These are phyloP conservation scores for Rhodotorula sp. DNA, from an alignment of 1,284 basidiomycete species.

Conservation along the genomic window DNA sequence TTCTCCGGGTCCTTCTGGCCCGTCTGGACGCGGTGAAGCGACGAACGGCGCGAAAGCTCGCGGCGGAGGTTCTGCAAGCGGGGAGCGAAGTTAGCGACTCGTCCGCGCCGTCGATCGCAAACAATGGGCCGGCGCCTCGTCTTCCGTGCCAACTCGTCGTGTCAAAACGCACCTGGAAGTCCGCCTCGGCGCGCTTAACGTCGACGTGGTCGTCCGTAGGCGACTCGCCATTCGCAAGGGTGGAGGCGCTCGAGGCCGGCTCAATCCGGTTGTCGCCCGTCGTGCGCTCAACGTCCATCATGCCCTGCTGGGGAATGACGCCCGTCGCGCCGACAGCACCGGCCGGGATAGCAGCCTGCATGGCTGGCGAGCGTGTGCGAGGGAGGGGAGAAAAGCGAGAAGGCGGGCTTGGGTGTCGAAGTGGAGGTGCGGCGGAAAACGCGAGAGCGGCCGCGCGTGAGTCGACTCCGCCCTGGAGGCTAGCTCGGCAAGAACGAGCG, in stretches of 20 bases:
- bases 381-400: neutral
- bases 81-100: conserved; percentile 42
- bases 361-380: neutral
- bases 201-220: conserved; percentile 50
- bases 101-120: conserved; percentile 36
- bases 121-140: conserved; percentile 53
- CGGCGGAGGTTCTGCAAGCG: conserved; percentile 21
- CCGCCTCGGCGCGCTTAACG: conserved; percentile 64
- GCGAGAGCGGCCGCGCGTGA: neutral
- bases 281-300: neutral
- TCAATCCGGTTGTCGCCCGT: neutral
- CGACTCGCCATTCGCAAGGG: neutral
- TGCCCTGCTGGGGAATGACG: neutral
- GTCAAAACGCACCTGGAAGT: conserved; percentile 55
- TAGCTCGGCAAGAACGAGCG: no score
- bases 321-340: neutral
- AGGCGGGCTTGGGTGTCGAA: neutral
- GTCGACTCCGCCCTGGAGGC: no score
- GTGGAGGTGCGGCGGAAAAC: neutral
- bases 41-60: conserved; percentile 27
- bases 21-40: conserved; percentile 35
- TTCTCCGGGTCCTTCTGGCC: conserved; percentile 41
- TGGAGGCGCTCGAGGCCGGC: neutral
- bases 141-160: no score
- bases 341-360: neutral